These are phyloP conservation scores for Aspergillus thermomutatus DNA, from an alignment of 2,329 filamentous ascomycete genomes.

Conservation along the genomic window DNA sequence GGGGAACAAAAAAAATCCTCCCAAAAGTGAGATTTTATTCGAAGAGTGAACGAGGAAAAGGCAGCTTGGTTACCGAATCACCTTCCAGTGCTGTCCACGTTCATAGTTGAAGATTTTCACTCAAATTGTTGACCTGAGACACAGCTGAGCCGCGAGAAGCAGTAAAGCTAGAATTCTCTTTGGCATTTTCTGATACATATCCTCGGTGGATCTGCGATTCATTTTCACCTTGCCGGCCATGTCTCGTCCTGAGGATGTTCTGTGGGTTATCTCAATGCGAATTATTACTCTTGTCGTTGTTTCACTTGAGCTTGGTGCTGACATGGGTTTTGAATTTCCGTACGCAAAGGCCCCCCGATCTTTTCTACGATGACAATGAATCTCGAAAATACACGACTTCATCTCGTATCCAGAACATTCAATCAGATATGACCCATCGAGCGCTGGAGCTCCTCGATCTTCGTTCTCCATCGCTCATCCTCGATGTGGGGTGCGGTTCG, in stretches of 20 bases:
- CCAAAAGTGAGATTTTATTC: not conserved
- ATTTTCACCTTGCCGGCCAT: slow-evolving; percentile 54
- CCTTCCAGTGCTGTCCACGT: not conserved
- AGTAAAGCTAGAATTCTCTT: not conserved
- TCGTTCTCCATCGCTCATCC: slow-evolving; percentile 74
- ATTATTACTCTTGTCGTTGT: not conserved
- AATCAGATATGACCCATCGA: slow-evolving; percentile 89
- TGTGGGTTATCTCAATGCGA: slow-evolving; percentile 54
- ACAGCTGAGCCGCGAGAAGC: not conserved
- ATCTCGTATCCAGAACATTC: slow-evolving; percentile 92
- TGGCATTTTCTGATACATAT: not conserved
- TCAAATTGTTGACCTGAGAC: not conserved
- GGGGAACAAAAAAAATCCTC: not conserved
- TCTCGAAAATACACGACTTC: slow-evolving; percentile 97
- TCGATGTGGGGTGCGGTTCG: slow-evolving; percentile 95
- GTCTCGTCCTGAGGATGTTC: slow-evolving; percentile 94
- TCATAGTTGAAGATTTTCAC: not conserved
- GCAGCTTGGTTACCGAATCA: not conserved
- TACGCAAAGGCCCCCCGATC: slow-evolving; percentile 72
- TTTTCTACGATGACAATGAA: slow-evolving; percentile 95
- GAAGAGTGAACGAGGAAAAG: not conserved
- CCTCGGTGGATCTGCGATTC: not conserved
- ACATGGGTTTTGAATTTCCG: slow-evolving; percentile 19
- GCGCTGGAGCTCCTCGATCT: slow-evolving; percentile 90
- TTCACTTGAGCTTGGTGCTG: slow-evolving; percentile 10